Evolutionary conservation across 2,329 filamentous ascomycete genomes (phyloP), one percentile per base, ranked within the genome.

Genomic region (Aspergillus ibericus): DNA sequence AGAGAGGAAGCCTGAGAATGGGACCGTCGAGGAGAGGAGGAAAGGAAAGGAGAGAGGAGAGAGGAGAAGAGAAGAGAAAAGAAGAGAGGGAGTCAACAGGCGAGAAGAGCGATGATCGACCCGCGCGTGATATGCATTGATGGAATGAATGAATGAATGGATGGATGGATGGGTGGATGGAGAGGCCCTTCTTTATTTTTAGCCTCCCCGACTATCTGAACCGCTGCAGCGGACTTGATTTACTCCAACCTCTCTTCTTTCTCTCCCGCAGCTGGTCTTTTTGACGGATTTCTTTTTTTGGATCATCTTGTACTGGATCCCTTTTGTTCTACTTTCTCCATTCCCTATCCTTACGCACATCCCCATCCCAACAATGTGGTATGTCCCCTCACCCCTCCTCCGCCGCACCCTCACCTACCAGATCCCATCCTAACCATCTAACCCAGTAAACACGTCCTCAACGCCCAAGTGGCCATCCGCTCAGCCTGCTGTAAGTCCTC

Each of bases 391-490:
- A 42, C 18, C 48, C 27, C 35, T 49, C 18, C n/a, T 35, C 18
- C 34, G 22, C 29, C 27, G 18, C 29, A 20, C 32, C 32, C 35
- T 36, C 38, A 10, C 18, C 48, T 18, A 35, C 10, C 9, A 27
- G 22, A 36, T 40, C 12, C 16, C 32, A 32, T 40, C 52, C 15
- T 50, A 32, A 16, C 20, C 29, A 15, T 48, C 50, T 25, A 35
- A 52, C 27, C 35, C 68, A 97, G 95, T 83, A 98, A 98, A 84
- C 95, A 99, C 82, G 83, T 99, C 72, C 88, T 99, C 76, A 99
- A 99, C 82, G 95, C 93, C 63, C 95, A 99, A 80, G 95, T 99
- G 71, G 83, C 93, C 58, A 96, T 99, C 79, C 91, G 95, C 69
- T 95, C 93, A 57, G 91, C 93, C 63, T 99, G 95, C 83, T 99